Percentiles rank a stretch among this genome's conserved stretches.
These are phyloP conservation scores for Chenopodium suecicum DNA, from an alignment of 148 eudicot species.

Conservation along the genomic window DNA sequence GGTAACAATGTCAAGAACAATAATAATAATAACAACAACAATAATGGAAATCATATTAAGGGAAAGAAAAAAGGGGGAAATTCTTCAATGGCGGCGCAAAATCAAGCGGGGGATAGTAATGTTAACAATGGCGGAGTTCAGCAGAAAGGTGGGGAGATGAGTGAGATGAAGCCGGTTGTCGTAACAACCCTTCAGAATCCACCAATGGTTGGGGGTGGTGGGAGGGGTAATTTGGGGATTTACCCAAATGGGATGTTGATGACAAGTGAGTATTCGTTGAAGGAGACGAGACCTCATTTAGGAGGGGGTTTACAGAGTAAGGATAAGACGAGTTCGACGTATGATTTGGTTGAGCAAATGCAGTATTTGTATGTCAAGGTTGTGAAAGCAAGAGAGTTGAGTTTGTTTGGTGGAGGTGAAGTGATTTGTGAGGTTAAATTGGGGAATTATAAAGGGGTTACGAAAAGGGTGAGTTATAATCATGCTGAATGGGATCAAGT, in stretches of 20 bases:
- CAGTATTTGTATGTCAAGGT: slow-evolving; percentile 83
- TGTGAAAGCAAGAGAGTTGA: slow-evolving; percentile 69
- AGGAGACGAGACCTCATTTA: slow-evolving; percentile 82
- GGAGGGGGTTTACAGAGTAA: slow-evolving; percentile 63
- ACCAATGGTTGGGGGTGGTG: slow-evolving; percentile 25
- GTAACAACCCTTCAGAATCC: slow-evolving; percentile 55
- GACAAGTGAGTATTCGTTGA: slow-evolving; percentile 52
- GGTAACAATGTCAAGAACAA: neutral
- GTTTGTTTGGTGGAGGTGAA: slow-evolving; percentile 48
- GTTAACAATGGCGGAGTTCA: slow-evolving; percentile 1
- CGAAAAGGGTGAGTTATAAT: slow-evolving; percentile 53
- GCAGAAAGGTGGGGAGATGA: slow-evolving; percentile 38
- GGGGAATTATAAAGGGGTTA: slow-evolving; percentile 84
- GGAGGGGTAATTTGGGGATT: slow-evolving; percentile 42
- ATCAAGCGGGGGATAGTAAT: neutral
- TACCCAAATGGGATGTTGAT: slow-evolving; percentile 30
- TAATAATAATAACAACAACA: neutral
- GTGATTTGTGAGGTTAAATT: slow-evolving; percentile 73
- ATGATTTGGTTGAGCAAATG: slow-evolving; percentile 94
- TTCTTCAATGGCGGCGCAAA: slow-evolving; percentile 32
- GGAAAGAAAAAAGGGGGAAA: slow-evolving; percentile 57
- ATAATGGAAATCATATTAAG: slow-evolving; percentile 24
- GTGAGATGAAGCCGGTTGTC: slow-evolving; percentile 74
- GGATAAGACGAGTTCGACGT: slow-evolving; percentile 79
- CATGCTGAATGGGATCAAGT: slow-evolving; percentile 84